Percentiles rank a stretch among this genome's conserved stretches.
Evolutionary conservation across 31 red algal species (phyloP).

Genomic region (Endocladia muricata): DNA sequence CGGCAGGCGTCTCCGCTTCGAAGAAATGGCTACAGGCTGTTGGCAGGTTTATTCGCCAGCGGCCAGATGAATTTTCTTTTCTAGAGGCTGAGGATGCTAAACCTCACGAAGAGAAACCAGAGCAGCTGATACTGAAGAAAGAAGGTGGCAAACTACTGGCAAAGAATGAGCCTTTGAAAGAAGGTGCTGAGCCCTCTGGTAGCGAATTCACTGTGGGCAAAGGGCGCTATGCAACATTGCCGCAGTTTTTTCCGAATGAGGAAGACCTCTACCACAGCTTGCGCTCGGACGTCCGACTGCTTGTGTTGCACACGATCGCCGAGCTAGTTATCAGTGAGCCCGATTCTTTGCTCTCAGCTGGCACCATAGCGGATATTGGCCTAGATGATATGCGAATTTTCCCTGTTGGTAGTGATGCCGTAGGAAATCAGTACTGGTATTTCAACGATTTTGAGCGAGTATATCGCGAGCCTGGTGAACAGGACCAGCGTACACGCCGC

Average conservation of each 20-base stretch:
- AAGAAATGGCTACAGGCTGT: conserved; percentile 48
- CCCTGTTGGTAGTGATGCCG: conserved; percentile 46
- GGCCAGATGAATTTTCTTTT: conserved; percentile 22
- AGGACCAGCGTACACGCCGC: background rate
- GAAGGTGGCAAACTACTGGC: background rate
- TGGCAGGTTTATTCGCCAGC: conserved; percentile 51
- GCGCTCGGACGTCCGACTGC: conserved; percentile 19
- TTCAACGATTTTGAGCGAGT: conserved; percentile 61
- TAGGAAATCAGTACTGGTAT: conserved; percentile 71
- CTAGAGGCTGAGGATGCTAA: background rate
- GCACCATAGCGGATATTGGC: conserved; percentile 13
- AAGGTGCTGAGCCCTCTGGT: background rate
- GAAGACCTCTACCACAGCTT: conserved; percentile 21
- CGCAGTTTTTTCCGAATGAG: conserved; percentile 29
- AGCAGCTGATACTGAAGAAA: background rate
- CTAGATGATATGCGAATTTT: conserved; percentile 19
- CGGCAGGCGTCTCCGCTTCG: conserved; percentile 27
- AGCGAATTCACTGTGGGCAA: background rate
- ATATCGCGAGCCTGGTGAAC: conserved; percentile 52
- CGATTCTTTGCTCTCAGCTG: conserved; percentile 54
- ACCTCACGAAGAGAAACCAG: background rate
- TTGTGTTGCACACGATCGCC: conserved; percentile 47
- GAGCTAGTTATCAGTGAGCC: conserved; percentile 57
- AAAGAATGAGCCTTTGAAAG: background rate
- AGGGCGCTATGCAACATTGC: background rate